Conservation (phyloP, 2,329 filamentous ascomycete species). For the Fusarium redolens region DNA sequence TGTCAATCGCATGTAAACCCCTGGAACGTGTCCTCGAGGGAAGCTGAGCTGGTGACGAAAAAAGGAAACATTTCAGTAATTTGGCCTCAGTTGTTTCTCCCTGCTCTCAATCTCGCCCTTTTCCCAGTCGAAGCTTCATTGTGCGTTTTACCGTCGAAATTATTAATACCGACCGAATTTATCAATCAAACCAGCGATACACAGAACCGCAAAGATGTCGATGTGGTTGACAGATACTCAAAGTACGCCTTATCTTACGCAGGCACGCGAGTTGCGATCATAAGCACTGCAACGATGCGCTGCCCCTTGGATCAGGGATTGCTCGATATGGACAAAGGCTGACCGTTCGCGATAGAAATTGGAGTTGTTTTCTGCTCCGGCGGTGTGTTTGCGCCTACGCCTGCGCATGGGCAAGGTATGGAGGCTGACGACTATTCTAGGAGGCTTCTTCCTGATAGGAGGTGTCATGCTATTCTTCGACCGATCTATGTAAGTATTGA, state of each 20-base stretch:
- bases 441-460: constrained; percentile 93
- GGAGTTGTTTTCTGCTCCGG: constrained; percentile 98
- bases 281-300: background rate
- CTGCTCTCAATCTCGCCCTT: constrained; percentile 17
- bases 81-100: constrained; percentile 28
- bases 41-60: constrained; percentile 34
- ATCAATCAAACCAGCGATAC: constrained; percentile 3
- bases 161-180: background rate
- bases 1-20: constrained; percentile 37
- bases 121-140: constrained; percentile 1
- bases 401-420: constrained; percentile 34
- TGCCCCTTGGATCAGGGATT: background rate
- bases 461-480: constrained; percentile 98
- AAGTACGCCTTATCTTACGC: constrained; percentile 69
- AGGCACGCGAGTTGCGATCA: constrained; percentile 8
- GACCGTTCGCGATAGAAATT: constrained; percentile 74
- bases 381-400: constrained; percentile 71
- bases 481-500: constrained; percentile 80
- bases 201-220: constrained; percentile 60
- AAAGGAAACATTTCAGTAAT: constrained; percentile 34
- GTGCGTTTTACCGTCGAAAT: background rate
- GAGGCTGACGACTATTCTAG: constrained; percentile 58
- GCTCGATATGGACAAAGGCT: constrained; percentile 39
- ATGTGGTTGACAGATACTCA: constrained; percentile 98
- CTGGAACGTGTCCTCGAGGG: constrained; percentile 37